Evolutionary conservation across 345 rosid species (phyloP).

Genomic region (Reutealis trisperma): DNA sequence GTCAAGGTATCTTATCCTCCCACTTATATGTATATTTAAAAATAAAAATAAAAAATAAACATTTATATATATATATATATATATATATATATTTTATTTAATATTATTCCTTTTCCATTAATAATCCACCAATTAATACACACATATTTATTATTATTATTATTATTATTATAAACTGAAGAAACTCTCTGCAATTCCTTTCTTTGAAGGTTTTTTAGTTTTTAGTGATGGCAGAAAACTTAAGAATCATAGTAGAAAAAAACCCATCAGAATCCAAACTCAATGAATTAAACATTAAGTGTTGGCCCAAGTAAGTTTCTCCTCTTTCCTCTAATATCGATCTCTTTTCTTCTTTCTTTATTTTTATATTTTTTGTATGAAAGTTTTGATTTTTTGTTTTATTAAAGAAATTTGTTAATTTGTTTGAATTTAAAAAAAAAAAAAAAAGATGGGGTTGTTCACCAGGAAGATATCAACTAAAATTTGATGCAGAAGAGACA

Average conservation of each 20-base stretch:
- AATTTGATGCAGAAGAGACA: conserved; percentile 87
- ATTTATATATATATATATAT: no score
- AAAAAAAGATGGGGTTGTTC: conserved; percentile 80
- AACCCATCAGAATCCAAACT: conserved; percentile 71
- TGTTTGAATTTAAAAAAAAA: neutral
- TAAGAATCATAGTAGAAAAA: conserved; percentile 61
- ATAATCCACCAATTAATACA: neutral
- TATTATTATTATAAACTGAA: neutral
- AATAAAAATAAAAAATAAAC: no score
- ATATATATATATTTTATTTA: no score
- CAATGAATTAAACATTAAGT: conserved; percentile 75
- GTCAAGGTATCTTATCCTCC: conserved; percentile 18
- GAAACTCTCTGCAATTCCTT: neutral
- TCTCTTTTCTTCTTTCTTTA: neutral
- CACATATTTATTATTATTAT: neutral
- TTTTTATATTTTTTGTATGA: neutral
- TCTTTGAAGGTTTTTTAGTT: neutral
- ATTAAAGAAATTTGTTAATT: no score
- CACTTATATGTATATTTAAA: neutral
- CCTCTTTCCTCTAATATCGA: neutral
- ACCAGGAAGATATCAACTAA: conserved; percentile 80
- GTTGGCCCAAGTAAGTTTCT: conserved; percentile 86
- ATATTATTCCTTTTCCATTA: neutral
- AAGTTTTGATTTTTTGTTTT: neutral
- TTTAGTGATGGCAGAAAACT: conserved; percentile 43